Evolutionary conservation across 179 eudicot species (phyloP), one percentile per base, ranked within the genome.

Genomic region (Silene noctiflora): DNA sequence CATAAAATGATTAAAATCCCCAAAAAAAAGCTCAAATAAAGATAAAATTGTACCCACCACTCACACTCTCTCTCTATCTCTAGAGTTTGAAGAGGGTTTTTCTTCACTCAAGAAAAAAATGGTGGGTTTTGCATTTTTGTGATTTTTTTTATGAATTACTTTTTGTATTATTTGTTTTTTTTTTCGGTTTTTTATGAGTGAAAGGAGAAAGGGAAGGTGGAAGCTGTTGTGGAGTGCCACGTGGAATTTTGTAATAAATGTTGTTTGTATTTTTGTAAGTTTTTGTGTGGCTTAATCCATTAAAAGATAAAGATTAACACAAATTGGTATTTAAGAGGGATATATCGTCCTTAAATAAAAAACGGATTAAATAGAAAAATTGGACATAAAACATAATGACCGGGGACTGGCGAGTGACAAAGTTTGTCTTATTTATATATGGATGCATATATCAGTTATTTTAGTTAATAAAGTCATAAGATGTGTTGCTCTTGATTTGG

Each of bases 171-270:
- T 53, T 6, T 35, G 35, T 65, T 60, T 42, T 62, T 73, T 58
- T 22, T 61, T 61, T 61, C 0, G 16, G 0, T 61, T 25, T 62
- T 21, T 62, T 62, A 9, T 21, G 67, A 62, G 67, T 21, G 67
- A 21, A 3, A 62, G 66, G 11, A 61, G 66, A 61, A 24, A 61
- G 9, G 22, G 17, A 62, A 25, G 67, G 67, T 62, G 67, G 29
- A 25, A n/a, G 67, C 10, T 70, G 14, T 44, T 14, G 12, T 48
- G 8, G 39, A 9, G 12, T 33, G 78, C 70, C 82, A 75, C 77
- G 78, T 79, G 82, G 75, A 74, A 16, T 44, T 74, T 53, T 69
- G 13, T 24, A 69, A 17, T 74, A 74, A 68, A 79, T 74, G 64
- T 79, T 73, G 68, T 76, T 63, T 10, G 58, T 53, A 4, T 53